Percentiles rank a stretch among this genome's conserved stretches.
phyloP scores from a whole-genome alignment of 2,329 filamentous ascomycete species.

The Hypoxylon sp. region DNA sequence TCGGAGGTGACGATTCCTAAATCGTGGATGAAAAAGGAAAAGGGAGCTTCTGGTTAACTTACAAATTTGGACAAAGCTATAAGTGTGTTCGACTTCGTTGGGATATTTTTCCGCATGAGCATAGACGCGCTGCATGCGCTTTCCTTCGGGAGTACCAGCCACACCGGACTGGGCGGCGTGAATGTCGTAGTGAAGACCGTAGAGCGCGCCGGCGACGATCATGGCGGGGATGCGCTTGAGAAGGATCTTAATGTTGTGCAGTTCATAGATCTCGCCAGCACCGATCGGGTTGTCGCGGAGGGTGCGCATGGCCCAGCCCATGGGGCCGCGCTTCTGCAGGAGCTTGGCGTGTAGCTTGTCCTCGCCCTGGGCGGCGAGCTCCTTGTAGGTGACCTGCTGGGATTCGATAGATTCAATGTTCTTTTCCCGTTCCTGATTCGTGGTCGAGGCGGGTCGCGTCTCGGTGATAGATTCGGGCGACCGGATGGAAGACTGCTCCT shows the following conservation, averaged over 20 bases:
- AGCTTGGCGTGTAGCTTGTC: conserved; percentile 72
- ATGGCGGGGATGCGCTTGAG: conserved; percentile 76
- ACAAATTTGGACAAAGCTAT: conserved; percentile 72
- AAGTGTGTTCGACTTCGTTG: conserved; percentile 77
- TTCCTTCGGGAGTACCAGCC: conserved; percentile 76
- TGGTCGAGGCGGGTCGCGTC: conserved; percentile 41
- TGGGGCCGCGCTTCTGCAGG: conserved; percentile 69
- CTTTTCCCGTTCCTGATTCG: conserved; percentile 56
- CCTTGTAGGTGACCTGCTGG: conserved; percentile 68
- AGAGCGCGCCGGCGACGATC: conserved; percentile 72
- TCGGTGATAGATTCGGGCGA: conserved; percentile 53
- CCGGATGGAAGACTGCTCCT: conserved; percentile 54
- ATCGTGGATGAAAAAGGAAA: too few species aligned
- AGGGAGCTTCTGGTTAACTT: too few species aligned
- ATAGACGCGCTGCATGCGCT: conserved; percentile 77
- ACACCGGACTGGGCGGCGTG: conserved; percentile 80
- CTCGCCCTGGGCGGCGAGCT: conserved; percentile 68
- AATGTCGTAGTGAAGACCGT: conserved; percentile 85
- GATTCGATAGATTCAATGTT: conserved; percentile 60
- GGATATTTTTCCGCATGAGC: conserved; percentile 71
- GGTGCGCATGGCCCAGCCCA: conserved; percentile 86
- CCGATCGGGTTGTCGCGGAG: conserved; percentile 80
- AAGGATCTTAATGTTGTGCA: conserved; percentile 73
- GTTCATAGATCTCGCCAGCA: conserved; percentile 78
- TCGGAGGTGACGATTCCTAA: too few species aligned